Base-by-base conservation (phyloP, 2,329 filamentous ascomycete species). In the Aspergillus novoparasiticus region DNA sequence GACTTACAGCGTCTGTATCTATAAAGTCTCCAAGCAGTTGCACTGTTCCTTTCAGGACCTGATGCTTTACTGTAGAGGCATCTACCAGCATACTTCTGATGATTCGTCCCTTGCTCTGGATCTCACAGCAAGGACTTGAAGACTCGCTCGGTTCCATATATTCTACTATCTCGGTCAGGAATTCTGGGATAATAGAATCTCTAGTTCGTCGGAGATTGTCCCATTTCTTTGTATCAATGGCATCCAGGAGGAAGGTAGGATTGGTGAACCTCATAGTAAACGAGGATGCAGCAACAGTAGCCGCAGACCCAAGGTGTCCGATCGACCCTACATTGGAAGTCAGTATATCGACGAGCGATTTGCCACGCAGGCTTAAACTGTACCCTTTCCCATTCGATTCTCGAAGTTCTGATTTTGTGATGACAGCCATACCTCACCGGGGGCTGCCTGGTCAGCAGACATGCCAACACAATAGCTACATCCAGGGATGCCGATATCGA, bases 341-440 rank as follows among this genome's bases (percentile, higher is more conserved):
- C 34, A 12, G 34, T 36, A 36, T 36, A 36, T 34, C 11, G 2
- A 34, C 11, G 11, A 14, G 11, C 34, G 12, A 5, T 16, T 36
- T 36, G 34, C 4, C 34, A 16, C 5, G 12, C 5, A 21, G 4
- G 2, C 9, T n/a, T 48, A 21, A 21, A 16, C 61, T 60, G 30
- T 60, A 77, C 79, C 79, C 65, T 72, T 74, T 2, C 80, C 80
- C 79, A 82, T 83, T 2, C 81, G 68, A 63, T 83, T 82, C 64
- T 80, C 68, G 62, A 82, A 83, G 65, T 83, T 83, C 12, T 81
- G 72, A 61, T 83, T 83, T 67, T 83, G 80, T 14, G 77, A 80
- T n/a, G 73, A 78, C 2, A 83, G 66, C 81, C 81, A 83, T 0
- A 78, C 76, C 63, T 81, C 79, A 1, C 79, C 81, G 8, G 75